Conservation (phyloP, 352 stramenopile genomes). For the Blastocystis sp. region DNA sequence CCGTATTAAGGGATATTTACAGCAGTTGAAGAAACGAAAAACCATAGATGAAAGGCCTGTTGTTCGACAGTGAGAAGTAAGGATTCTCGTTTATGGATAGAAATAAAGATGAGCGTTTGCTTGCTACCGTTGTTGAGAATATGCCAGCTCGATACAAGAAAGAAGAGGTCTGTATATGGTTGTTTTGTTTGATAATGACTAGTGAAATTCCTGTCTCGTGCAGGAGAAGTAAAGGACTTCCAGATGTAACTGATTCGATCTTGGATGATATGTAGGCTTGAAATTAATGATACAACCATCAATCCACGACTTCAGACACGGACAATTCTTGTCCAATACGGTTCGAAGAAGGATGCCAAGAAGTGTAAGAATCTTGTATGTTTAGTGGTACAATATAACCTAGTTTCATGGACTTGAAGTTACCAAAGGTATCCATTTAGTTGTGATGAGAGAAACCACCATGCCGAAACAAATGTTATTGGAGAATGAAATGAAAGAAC, state of each 20-base stretch:
- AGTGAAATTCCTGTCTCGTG: conserved; percentile 36
- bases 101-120: not conserved
- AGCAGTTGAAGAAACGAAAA: not conserved
- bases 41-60: not conserved
- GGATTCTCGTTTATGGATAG: not conserved
- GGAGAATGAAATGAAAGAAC: conserved; percentile 2
- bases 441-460: not conserved
- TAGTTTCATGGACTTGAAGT: conserved; percentile 41
- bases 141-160: conserved; percentile 9
- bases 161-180: not conserved
- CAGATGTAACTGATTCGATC: not conserved
- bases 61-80: not conserved
- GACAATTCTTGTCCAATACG: conserved; percentile 27
- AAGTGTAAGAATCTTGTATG: conserved; percentile 13
- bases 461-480: not conserved
- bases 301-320: not conserved
- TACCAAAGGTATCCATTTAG: not conserved
- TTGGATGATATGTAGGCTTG: not conserved
- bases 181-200: not conserved
- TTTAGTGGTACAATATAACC: not conserved
- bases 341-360: not conserved
- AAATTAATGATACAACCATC: conserved; percentile 12
- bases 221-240: not conserved
- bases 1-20: not conserved
- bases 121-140: conserved; percentile 14